Base-by-base conservation (phyloP, 108 stramenopile genomes). In the Nitzschia putrida region DNA sequence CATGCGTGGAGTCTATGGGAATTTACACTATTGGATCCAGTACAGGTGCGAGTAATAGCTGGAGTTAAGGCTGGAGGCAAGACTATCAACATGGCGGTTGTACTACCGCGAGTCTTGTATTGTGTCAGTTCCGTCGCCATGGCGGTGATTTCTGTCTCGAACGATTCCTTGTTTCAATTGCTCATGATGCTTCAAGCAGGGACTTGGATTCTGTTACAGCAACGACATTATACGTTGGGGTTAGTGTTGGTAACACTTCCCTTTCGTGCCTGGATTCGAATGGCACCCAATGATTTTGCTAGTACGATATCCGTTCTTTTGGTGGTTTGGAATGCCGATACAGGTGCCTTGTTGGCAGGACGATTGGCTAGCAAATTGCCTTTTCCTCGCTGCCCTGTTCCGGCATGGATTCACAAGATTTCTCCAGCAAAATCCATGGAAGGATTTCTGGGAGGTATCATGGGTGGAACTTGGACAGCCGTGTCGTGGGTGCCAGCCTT, bases 271-370 rank as follows among this genome's bases (percentile, higher is more conserved):
- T 93, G 73, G 84, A 73, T 73, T 61, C 55, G 52, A 10, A 14
- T 83, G 34, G 22, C 60, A 45, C 40, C 21, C 5, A 21, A 52
- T 40, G 61, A 64, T 66, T 88, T 80, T 85, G 65, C 51, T 54
- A 67, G 52, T 40, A 75, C 72, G 40, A 78, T 86, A 53, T 80
- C 76, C 20, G 50, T 93, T 16, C 63, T 93, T 14, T 80, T 90
- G 54, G 69, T 81, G 16, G 89, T 88, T 11, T 93, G 92, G 92
- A 93, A 90, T 71, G 72, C 79, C 56, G 92, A 93, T 82, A 88
- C 92, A 12, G 92, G 92, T 12, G 87, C 89, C 42, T 53, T 93
- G 52, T 26, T 93, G 18, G 68, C 57, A 22, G 92, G 92, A 41
- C 72, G 92, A 29, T 16, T 78, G 68, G 65, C 75, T 20, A 75